Evolutionary conservation across 2,329 filamentous ascomycete genomes (phyloP).

Genomic region (Fusarium buharicum): DNA sequence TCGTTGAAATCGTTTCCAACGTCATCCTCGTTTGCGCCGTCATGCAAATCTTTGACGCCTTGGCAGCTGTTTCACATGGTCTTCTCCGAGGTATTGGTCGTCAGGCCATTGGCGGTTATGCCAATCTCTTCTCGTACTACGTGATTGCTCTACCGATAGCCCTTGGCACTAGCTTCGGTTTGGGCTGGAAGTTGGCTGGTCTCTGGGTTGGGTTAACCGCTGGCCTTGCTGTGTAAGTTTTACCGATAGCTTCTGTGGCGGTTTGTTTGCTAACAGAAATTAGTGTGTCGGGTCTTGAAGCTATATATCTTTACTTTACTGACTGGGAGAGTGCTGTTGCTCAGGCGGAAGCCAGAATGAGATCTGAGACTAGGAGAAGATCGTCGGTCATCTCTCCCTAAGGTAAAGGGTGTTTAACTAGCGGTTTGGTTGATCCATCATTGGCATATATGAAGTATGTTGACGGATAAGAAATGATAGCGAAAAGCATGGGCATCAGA

Average conservation of each 20-base stretch:
- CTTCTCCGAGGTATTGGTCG: slow-evolving; percentile 84
- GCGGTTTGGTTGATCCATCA: too few relatives aligned
- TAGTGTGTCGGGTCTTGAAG: slow-evolving; percentile 37
- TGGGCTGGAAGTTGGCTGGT: slow-evolving; percentile 79
- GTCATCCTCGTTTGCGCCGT: slow-evolving; percentile 81
- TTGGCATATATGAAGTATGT: too few relatives aligned
- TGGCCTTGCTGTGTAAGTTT: slow-evolving; percentile 69
- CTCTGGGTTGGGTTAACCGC: slow-evolving; percentile 83
- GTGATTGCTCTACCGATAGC: slow-evolving; percentile 83
- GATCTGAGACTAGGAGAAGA: slow-evolving; percentile 29
- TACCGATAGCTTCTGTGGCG: accelerated
- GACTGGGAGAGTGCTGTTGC: slow-evolving; percentile 40
- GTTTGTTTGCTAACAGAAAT: background rate
- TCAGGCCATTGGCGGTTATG: slow-evolving; percentile 87
- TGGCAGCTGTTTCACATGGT: slow-evolving; percentile 82
- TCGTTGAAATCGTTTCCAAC: slow-evolving; percentile 70
- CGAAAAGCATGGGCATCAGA: too few relatives aligned
- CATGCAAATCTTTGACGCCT: slow-evolving; percentile 88
- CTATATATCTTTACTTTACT: slow-evolving; percentile 32
- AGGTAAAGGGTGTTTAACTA: too few relatives aligned
- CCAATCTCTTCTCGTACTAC: slow-evolving; percentile 89
- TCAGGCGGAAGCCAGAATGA: slow-evolving; percentile 40
- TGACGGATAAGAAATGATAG: too few relatives aligned
- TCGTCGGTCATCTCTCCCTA: slow-evolving; percentile 21
- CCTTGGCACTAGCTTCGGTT: slow-evolving; percentile 77